Evolutionary conservation across 352 stramenopile genomes (phyloP).

Genomic region (Globisporangium solare): DNA sequence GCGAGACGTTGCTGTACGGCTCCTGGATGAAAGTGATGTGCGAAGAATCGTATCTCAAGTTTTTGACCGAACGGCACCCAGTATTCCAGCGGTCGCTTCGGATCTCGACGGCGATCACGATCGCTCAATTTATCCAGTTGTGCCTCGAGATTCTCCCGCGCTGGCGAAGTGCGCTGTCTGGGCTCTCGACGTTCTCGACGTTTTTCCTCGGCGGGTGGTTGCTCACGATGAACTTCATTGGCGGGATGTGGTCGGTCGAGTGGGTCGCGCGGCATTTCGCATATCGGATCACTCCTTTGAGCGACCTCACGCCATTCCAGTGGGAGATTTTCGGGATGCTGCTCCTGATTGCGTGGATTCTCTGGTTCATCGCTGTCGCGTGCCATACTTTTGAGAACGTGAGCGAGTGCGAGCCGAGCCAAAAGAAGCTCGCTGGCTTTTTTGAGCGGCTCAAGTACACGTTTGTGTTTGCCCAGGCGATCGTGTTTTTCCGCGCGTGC

Average conservation of each 20-base stretch:
- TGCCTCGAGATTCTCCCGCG: constrained; percentile 74
- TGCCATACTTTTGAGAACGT: constrained; percentile 57
- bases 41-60: constrained; percentile 81
- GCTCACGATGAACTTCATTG: constrained; percentile 54
- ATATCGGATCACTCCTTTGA: constrained; percentile 66
- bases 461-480: constrained; percentile 69
- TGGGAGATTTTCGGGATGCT: constrained; percentile 83
- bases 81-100: constrained; percentile 82
- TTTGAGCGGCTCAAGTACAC: constrained; percentile 83
- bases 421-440: constrained; percentile 56
- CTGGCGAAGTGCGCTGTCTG: constrained; percentile 59
- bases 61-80: constrained; percentile 74
- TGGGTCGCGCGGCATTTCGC: constrained; percentile 72
- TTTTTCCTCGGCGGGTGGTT: constrained; percentile 60
- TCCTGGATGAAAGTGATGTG: constrained; percentile 55
- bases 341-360: constrained; percentile 73
- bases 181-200: constrained; percentile 42
- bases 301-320: constrained; percentile 50
- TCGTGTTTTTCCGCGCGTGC: constrained; percentile 76
- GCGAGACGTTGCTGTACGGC: constrained; percentile 20
- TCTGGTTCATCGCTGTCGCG: constrained; percentile 77
- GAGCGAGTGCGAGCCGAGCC: constrained; percentile 48
- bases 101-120: constrained; percentile 74
- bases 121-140: constrained; percentile 84
- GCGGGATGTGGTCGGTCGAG: constrained; percentile 65